These are phyloP conservation scores for Apiotrichum sp. DNA, from an alignment of 1,284 basidiomycete genomes.

Conservation along the genomic window DNA sequence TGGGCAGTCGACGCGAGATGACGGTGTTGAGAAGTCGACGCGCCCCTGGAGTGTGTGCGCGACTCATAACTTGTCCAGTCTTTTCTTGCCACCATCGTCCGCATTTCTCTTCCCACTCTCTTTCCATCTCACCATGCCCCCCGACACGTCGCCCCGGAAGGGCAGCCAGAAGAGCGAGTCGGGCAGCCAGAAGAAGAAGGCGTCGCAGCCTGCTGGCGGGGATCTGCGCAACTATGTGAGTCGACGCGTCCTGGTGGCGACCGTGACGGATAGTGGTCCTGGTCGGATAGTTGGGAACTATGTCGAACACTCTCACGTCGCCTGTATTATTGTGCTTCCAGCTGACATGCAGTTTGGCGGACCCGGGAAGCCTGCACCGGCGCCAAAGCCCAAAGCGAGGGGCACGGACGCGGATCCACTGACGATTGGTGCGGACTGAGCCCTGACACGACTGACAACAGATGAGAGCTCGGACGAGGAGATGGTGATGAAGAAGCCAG, in stretches of 20 bases:
- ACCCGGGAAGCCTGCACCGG: neutral
- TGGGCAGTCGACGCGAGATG: too few species aligned
- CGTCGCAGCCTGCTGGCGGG: conserved; percentile 7
- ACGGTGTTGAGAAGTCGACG: too few species aligned
- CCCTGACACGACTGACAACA: conserved; percentile 4
- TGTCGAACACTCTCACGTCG: too few species aligned
- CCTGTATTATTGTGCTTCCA: too few species aligned
- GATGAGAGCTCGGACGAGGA: conserved; percentile 41
- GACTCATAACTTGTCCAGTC: too few species aligned
- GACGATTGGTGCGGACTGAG: conserved; percentile 2
- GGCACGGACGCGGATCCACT: conserved; percentile 7
- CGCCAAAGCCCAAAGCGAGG: neutral
- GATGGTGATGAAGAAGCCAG: conserved; percentile 16
- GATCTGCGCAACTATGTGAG: conserved; percentile 32
- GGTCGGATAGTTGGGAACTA: too few species aligned
- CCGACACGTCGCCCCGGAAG: conserved; percentile 10
- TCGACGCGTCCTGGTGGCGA: too few species aligned
- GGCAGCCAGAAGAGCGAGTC: conserved; percentile 6
- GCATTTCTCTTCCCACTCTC: too few species aligned
- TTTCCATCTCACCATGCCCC: neutral
- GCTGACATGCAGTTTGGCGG: conserved; percentile 7
- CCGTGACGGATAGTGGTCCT: too few species aligned
- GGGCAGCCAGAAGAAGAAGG: conserved; percentile 5
- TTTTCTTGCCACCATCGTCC: too few species aligned
- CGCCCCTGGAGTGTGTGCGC: too few species aligned